Percentiles rank a stretch among this genome's conserved stretches.
Evolutionary conservation across 768 basidiomycete species (phyloP).

Genomic region (Lactifluus subvellereus): DNA sequence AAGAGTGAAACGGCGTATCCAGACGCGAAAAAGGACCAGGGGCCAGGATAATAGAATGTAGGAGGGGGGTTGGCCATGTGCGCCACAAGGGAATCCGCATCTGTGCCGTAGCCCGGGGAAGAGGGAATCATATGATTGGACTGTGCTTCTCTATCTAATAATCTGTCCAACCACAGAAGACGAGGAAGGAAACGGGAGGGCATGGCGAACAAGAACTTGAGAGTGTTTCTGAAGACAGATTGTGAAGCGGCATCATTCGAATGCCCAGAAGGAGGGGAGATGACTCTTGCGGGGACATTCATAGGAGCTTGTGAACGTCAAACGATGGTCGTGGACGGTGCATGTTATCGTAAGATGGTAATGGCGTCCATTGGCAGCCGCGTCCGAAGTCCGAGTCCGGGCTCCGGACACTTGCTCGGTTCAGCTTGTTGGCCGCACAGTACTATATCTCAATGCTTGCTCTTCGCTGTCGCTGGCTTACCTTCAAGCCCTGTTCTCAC

Average conservation of each 20-base stretch:
- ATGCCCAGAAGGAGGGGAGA: not conserved
- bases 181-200: slow-evolving; percentile 7
- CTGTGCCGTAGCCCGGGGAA: slow-evolving; percentile 6
- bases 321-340: not conserved
- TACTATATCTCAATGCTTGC: not conserved
- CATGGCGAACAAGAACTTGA: slow-evolving; percentile 4
- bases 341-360: not conserved
- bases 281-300: not conserved
- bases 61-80: slow-evolving; percentile 15
- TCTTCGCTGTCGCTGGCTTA: not conserved
- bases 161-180: slow-evolving; percentile 7
- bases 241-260: not conserved
- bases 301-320: not conserved
- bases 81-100: not conserved
- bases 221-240: not conserved
- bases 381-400: not conserved
- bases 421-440: not conserved
- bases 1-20: slow-evolving; percentile 65
- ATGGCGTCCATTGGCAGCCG: not conserved
- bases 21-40: slow-evolving; percentile 69
- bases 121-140: slow-evolving; percentile 1
- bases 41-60: slow-evolving; percentile 42
- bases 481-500: not conserved
- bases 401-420: not conserved
- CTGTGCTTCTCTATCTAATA: slow-evolving; percentile 9